phyloP scores from a whole-genome alignment of 2,329 filamentous ascomycete genomes.

The Neocucurbitaria cava region DNA sequence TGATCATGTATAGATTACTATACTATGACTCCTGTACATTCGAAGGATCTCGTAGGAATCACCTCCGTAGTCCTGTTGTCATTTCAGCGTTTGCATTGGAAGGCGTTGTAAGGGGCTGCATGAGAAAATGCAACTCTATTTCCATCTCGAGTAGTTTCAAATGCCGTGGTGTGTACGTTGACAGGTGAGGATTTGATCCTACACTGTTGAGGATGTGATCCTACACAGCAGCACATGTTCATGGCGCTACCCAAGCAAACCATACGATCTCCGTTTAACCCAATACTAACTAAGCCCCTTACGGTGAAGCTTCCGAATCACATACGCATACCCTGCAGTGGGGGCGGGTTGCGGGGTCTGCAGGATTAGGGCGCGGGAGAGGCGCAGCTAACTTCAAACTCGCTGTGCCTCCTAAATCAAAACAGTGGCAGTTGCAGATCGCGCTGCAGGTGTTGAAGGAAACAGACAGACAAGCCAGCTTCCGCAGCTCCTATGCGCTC shows the following conservation, averaged over 20 bases:
- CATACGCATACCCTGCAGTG: background rate
- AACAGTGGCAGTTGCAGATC: constrained; percentile 13
- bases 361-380: constrained; percentile 8
- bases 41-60: background rate
- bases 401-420: constrained; percentile 3
- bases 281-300: background rate
- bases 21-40: background rate
- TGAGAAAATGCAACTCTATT: constrained; percentile 9
- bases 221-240: background rate
- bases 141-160: background rate
- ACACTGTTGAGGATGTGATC: no score
- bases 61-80: background rate
- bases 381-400: constrained; percentile 5
- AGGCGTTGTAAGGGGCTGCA: constrained; percentile 23
- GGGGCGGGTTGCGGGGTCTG: constrained; percentile 5
- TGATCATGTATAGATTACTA: background rate
- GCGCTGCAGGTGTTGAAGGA: constrained; percentile 5
- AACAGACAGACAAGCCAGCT: background rate
- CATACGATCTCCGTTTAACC: background rate
- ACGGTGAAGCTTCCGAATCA: no score
- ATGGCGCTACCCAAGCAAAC: background rate
- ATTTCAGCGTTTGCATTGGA: constrained; percentile 30
- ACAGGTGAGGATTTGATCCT: background rate
- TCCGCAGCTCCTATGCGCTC: constrained; percentile 7
- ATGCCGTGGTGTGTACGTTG: background rate